Base-by-base conservation (phyloP, 495 filamentous ascomycete genomes). In the Apiosordaria backusii region DNA sequence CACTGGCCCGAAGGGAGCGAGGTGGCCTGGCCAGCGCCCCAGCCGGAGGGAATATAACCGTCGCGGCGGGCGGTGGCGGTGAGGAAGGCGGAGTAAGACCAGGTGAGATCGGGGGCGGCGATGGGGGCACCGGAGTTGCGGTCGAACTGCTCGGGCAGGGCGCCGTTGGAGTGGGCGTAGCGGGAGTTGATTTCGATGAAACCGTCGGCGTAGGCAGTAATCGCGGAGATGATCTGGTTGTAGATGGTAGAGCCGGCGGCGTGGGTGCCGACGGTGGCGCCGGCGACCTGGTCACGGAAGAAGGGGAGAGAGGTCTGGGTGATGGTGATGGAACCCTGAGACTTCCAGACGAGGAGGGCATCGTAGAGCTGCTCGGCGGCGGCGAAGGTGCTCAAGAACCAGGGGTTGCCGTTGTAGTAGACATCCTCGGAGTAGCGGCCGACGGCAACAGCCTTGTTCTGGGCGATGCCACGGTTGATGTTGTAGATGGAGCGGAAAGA, bases 381-480 rank as follows among this genome's bases (percentile, higher is more conserved):
- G 10, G 86, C 86, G 54, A 88, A 75, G 1, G 87, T 90, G 67
- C 79, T 79, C 9, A 91, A 79, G 68, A 87, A 89, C 88, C 87
- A 89, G 54, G 85, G 87, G 75, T 89, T 87, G 21, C 86, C 88
- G 59, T 84, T 83, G 70, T 87, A 86, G 70, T 90, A 92, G 3
- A 77, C 71, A 66, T 92, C 89, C 69, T 90, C 88, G 1, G 87
- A 72, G 71, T 92, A 92, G 22, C 90, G 76, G 55, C 90, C 90
- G 9, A 90, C 80, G 16, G 88, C 86, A 22, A 87, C 83, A 4
- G 86, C 86, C 13, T 75, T 70, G 15, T 85, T 83, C 10, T 79
- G 71, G 21, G 78, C 13, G 23, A 79, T 75, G 9, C 80, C 82
- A 2, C 71, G 69, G 78, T 90, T 90, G 71, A 90, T 76, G n/a